These are phyloP conservation scores for Fusarium sp. DNA, from an alignment of 2,329 filamentous ascomycete genomes.

Conservation along the genomic window DNA sequence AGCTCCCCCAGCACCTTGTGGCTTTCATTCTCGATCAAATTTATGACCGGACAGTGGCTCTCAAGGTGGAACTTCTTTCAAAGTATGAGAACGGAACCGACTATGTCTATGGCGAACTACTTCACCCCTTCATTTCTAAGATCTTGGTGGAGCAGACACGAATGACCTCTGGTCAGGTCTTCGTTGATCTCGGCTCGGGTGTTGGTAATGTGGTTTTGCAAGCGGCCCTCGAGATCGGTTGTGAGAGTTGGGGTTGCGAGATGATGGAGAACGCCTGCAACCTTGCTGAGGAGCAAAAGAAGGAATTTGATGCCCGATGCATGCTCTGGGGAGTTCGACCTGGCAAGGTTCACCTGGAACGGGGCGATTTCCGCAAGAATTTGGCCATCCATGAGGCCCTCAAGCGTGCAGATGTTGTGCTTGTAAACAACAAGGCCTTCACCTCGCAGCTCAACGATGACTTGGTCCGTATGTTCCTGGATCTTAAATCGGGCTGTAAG, in stretches of 20 bases:
- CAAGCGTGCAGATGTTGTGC: constrained; percentile 87
- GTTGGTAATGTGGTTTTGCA: constrained; percentile 96
- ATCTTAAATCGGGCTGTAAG: constrained; percentile 88
- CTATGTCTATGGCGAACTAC: constrained; percentile 93
- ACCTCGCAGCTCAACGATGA: constrained; percentile 85
- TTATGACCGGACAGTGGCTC: constrained; percentile 92
- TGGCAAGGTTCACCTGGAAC: constrained; percentile 80
- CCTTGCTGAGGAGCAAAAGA: constrained; percentile 79
- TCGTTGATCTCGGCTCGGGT: constrained; percentile 93
- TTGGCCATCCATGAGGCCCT: constrained; percentile 74
- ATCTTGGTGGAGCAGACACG: constrained; percentile 80
- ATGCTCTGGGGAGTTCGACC: constrained; percentile 87
- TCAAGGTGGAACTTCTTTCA: constrained; percentile 81
- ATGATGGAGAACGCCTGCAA: constrained; percentile 92
- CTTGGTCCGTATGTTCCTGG: constrained; percentile 88
- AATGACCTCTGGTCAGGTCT: constrained; percentile 83
- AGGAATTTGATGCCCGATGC: constrained; percentile 85
- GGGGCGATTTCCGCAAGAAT: constrained; percentile 84
- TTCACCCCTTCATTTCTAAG: constrained; percentile 82
- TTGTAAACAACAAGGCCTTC: constrained; percentile 99
- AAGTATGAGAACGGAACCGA: constrained; percentile 91
- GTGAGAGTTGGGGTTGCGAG: constrained; percentile 95
- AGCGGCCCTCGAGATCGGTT: constrained; percentile 90
- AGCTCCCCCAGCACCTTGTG: constrained; percentile 75
- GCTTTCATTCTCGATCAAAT: constrained; percentile 86